These are phyloP conservation scores for Coprinopsis marcescibilis DNA, from an alignment of 768 basidiomycete genomes.

Conservation along the genomic window DNA sequence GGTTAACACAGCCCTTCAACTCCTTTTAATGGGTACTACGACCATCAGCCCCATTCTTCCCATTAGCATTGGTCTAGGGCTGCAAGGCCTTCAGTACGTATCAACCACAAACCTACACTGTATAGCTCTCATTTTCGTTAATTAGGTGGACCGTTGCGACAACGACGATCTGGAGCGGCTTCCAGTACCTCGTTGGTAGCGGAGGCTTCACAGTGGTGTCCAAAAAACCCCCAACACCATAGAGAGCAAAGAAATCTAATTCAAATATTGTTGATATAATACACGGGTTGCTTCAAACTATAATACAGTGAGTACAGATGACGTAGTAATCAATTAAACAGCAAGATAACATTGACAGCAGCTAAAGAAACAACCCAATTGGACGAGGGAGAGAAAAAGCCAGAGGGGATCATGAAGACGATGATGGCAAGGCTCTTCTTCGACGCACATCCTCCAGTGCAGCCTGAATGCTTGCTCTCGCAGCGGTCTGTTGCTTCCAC, in stretches of 20 bases:
- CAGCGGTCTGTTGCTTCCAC: constrained; percentile 60
- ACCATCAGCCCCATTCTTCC: constrained; percentile 80
- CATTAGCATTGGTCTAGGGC: constrained; percentile 43
- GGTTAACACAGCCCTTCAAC: constrained; percentile 91
- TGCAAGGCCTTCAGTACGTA: constrained; percentile 74
- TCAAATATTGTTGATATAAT: background rate
- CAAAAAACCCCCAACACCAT: constrained; percentile 9
- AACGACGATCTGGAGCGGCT: constrained; percentile 90
- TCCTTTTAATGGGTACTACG: constrained; percentile 84
- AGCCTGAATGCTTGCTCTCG: constrained; percentile 54
- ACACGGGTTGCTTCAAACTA: background rate
- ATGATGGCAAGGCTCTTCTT: constrained; percentile 31
- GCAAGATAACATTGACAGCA: too few species aligned
- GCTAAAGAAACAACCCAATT: background rate
- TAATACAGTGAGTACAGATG: constrained; percentile 1
- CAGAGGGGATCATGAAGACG: constrained; percentile 8
- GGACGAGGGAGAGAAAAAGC: background rate
- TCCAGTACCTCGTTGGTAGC: constrained; percentile 52
- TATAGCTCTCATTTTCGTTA: constrained; percentile 5
- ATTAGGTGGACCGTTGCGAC: constrained; percentile 78
- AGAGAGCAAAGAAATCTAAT: background rate
- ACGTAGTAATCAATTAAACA: constrained; percentile 6
- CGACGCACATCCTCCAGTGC: constrained; percentile 70
- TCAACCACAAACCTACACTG: background rate
- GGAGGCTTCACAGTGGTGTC: constrained; percentile 20